Evolutionary conservation across 768 basidiomycete species (phyloP), one percentile per base, ranked within the genome.

Genomic region (Pleurotus platypus): DNA sequence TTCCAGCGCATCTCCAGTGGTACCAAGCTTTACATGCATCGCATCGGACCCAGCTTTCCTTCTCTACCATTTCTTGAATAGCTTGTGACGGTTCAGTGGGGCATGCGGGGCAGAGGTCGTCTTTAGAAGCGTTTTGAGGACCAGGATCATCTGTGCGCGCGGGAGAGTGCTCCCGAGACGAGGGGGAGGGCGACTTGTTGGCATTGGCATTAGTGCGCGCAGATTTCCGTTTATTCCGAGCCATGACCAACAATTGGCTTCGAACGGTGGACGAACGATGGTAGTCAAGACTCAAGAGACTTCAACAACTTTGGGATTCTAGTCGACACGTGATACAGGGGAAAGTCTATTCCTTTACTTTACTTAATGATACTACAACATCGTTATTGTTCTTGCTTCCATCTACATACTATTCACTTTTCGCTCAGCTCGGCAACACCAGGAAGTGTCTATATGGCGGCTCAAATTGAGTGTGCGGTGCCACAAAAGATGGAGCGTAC

Each of bases 361-460:
- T 43, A 45, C 15, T 45, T 45, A 45, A 16, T 45, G n/a, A 45
- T 16, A 45, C n/a, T 45, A 45, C 42, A 45, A 16, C 20, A 16
- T n/a, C 13, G n/a, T 16, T 55, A 39, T 63, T 54, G 46, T 59
- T 58, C 48, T 58, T 48, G 13, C 37, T 30, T 12, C 7, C 8
- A 22, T 15, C 15, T 50, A 26, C 42, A 56, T 51, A 57, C 50
- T 62, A 60, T 57, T 75, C 70, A 80, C 75, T 93, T 95, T 73
- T 90, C 86, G 61, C 91, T 94, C 65, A 98, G 75, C 66, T 88
- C 94, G 11, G 89, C 89, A 64, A 98, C 94, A 69, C 95, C 95
- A 54, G 95, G 95, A 18, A 98, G 81, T 48, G 75, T 85, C 91
- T 92, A 60, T 39, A 45, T 54, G 16, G 48, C 18, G 30, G n/a